Conservation (phyloP, 2,329 filamentous ascomycete species). For the Cordyceps cateniannulata region DNA sequence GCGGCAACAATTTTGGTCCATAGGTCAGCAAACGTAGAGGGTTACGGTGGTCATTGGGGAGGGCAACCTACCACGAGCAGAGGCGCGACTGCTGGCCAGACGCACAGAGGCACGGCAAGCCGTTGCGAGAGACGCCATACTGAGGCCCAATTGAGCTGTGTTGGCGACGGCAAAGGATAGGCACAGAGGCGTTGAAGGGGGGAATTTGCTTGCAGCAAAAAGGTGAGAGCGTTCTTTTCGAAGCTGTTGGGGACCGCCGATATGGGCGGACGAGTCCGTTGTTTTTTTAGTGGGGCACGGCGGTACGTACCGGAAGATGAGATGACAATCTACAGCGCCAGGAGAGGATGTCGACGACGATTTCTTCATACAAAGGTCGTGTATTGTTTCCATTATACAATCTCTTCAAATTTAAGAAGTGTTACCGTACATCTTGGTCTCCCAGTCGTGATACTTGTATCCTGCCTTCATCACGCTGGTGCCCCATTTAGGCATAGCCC, state of each 20-base stretch:
- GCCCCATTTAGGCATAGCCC: neutral
- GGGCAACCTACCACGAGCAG: conserved; percentile 40
- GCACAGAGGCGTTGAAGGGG: conserved; percentile 10
- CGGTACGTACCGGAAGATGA: neutral
- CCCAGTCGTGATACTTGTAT: neutral
- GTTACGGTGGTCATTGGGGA: neutral
- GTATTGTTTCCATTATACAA: neutral
- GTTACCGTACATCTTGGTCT: neutral
- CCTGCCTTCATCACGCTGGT: neutral
- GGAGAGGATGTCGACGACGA: neutral
- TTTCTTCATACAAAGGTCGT: too few relatives aligned
- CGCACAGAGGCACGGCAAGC: conserved; percentile 59
- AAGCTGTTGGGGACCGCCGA: conserved; percentile 29
- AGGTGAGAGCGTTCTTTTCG: conserved; percentile 23
- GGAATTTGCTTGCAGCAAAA: conserved; percentile 15
- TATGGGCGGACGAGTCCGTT: conserved; percentile 21
- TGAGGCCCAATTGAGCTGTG: conserved; percentile 21
- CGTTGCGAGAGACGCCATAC: conserved; percentile 61
- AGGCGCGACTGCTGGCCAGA: conserved; percentile 42
- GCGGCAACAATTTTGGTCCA: conserved; percentile 5
- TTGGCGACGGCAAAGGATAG: conserved; percentile 16
- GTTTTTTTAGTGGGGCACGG: conserved; percentile 25
- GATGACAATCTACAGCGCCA: neutral
- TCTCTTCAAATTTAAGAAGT: neutral
- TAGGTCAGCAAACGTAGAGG: conserved; percentile 9